phyloP scores from a whole-genome alignment of 1,284 basidiomycete genomes.

The Cryptococcus sp. region DNA sequence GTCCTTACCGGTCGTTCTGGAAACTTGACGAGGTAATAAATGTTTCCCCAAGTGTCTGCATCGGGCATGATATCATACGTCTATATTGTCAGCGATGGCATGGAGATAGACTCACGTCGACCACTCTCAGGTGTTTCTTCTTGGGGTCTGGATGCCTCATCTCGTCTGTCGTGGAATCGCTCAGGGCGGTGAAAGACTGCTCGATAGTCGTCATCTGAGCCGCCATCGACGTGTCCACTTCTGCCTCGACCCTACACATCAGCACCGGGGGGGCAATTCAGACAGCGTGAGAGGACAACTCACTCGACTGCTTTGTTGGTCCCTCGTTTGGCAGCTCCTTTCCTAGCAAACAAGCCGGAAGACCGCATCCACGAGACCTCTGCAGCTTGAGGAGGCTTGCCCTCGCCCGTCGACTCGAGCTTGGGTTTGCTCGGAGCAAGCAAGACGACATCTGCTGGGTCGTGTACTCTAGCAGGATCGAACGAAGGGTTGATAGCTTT shows the following conservation, averaged over 20 bases:
- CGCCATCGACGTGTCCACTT: conserved; percentile 67
- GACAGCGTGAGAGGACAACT: too few species aligned
- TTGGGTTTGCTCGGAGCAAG: conserved; percentile 27
- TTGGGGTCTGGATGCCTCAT: conserved; percentile 62
- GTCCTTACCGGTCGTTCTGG: conserved; percentile 62
- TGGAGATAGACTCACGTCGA: conserved; percentile 53
- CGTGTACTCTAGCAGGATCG: conserved; percentile 52
- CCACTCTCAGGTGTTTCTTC: conserved; percentile 67
- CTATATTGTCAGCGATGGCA: conserved; percentile 9
- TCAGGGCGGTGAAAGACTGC: conserved; percentile 65
- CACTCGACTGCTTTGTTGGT: background rate
- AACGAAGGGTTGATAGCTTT: conserved; percentile 62
- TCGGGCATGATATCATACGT: conserved; percentile 81
- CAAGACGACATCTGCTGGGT: conserved; percentile 32
- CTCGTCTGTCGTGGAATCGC: conserved; percentile 54
- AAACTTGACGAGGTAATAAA: conserved; percentile 82
- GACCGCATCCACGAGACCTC: conserved; percentile 84
- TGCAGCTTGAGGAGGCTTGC: conserved; percentile 14
- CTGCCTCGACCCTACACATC: conserved; percentile 13
- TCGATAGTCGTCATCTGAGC: conserved; percentile 80
- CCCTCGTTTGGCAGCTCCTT: conserved; percentile 20
- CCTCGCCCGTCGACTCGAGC: conserved; percentile 14
- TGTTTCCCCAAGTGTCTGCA: conserved; percentile 78
- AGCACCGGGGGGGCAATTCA: background rate
- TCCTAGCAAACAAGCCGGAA: conserved; percentile 73